These are phyloP conservation scores for Hypoxylon sp. DNA, from an alignment of 2,329 filamentous ascomycete species.

Conservation along the genomic window DNA sequence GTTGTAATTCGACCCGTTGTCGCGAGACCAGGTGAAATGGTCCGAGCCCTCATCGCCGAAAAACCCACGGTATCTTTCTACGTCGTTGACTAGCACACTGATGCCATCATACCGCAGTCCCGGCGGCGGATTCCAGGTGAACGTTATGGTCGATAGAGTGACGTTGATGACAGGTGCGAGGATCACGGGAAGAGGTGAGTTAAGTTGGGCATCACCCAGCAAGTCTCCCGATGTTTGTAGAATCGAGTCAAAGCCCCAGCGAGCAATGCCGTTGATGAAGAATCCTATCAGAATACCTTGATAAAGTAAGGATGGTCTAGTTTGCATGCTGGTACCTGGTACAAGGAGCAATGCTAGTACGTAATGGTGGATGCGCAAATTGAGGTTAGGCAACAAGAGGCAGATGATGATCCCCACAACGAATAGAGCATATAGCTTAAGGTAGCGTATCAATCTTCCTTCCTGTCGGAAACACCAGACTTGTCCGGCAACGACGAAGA, in stretches of 20 bases:
- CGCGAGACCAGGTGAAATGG: constrained; percentile 72
- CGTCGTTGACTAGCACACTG: constrained; percentile 86
- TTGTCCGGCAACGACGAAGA: constrained; percentile 79
- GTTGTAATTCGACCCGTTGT: constrained; percentile 61
- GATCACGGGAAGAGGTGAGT: constrained; percentile 72
- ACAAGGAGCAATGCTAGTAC: constrained; percentile 89
- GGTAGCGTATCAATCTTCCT: constrained; percentile 81
- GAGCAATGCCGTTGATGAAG: constrained; percentile 92
- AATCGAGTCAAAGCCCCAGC: constrained; percentile 93
- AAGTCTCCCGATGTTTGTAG: constrained; percentile 85
- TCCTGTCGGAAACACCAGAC: constrained; percentile 89
- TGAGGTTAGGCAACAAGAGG: constrained; percentile 80
- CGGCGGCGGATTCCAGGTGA: constrained; percentile 65
- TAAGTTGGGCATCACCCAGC: constrained; percentile 75
- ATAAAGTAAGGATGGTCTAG: constrained; percentile 84
- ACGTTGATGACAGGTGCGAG: constrained; percentile 63
- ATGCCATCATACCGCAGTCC: constrained; percentile 77
- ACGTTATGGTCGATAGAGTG: constrained; percentile 75
- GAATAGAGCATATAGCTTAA: constrained; percentile 82
- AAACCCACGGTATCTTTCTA: constrained; percentile 83
- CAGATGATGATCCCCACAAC: constrained; percentile 76
- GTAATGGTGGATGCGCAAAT: constrained; percentile 92
- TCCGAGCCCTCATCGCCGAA: constrained; percentile 69
- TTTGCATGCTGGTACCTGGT: constrained; percentile 90
- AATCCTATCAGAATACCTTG: constrained; percentile 91